Percentiles rank a stretch among this genome's conserved stretches.
phyloP scores from a whole-genome alignment of 345 rosid genomes.

The Lepidium africanum region DNA sequence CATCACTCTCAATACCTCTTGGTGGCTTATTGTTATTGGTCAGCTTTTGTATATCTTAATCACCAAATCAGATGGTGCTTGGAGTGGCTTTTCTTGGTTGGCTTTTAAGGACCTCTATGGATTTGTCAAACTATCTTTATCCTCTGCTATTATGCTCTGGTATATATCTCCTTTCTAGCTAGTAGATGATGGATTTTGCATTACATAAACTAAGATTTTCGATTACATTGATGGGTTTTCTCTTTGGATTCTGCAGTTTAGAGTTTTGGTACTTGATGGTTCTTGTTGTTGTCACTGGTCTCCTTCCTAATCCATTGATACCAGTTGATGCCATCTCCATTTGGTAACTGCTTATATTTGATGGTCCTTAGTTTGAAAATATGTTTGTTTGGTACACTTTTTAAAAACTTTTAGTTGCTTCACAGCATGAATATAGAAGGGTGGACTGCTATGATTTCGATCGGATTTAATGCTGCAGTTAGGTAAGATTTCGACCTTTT shows the following conservation, averaged over 20 bases:
- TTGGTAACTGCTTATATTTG: conserved; percentile 38
- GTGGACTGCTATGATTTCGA: conserved; percentile 86
- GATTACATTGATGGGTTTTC: too few relatives aligned
- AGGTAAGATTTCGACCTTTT: conserved; percentile 39
- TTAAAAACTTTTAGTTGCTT: not conserved
- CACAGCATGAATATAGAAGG: conserved; percentile 86
- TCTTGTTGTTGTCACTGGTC: conserved; percentile 70
- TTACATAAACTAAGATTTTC: too few relatives aligned
- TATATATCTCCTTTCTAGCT: too few relatives aligned
- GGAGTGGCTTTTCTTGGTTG: conserved; percentile 84
- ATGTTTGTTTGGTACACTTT: not conserved
- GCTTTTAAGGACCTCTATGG: conserved; percentile 76
- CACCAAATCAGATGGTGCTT: conserved; percentile 84
- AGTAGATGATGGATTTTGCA: too few relatives aligned
- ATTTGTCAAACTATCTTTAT: conserved; percentile 77
- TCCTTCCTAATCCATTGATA: conserved; percentile 60
- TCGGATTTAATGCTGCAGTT: conserved; percentile 88
- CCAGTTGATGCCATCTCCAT: conserved; percentile 90
- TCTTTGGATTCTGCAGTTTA: conserved; percentile 47
- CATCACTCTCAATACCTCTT: conserved; percentile 63
- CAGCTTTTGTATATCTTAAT: conserved; percentile 76
- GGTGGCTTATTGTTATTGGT: conserved; percentile 71
- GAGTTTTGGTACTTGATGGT: conserved; percentile 93
- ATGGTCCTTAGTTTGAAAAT: not conserved
- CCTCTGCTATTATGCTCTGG: conserved; percentile 95